Base-by-base conservation (phyloP, 768 basidiomycete genomes). In the Leccinellum rugosiceps region DNA sequence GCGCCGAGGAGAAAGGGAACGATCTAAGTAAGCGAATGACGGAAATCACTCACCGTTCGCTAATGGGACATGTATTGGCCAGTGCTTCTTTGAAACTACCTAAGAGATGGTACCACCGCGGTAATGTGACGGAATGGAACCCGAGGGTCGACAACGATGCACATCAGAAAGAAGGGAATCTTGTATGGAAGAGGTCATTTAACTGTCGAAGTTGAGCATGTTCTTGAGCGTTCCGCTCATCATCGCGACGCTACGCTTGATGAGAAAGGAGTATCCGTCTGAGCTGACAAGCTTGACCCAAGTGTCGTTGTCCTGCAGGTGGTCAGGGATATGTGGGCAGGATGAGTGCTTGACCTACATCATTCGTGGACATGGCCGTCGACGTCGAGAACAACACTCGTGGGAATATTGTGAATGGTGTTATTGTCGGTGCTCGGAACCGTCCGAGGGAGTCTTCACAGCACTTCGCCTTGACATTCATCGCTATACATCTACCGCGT, bases 221-320 rank as follows among this genome's bases (percentile, higher is more conserved):
- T 83, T 86, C 64, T 82, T 83, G 72, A 97, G 83, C 0, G 89
- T 94, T 10, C 88, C 92, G 63, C 93, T 94, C 13, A 80, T 79
- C 53, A 83, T 77, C 14, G 90, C 92, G 15, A 93, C 81, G 58
- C 83, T 89, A 35, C 90, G 81, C 51, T 80, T 81, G 50, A 95
- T 80, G 55, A 96, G 80, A 71, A 88, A 96, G 1, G 86, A 82
- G 70, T 85, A 92, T 0, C 92, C 92, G 62, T 96, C 93, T 2
- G 77, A 78, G 70, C 88, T 91, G 43, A 81, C 81, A 10, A 94
- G 77, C 35, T 87, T 81, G 31, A 94, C 84, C 90, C 90, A 94
- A 55, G 84, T 84, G 10, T 78, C 73, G 6, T 60, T 60, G 6
- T 65, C 61, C 59, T 72, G 56, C 15, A 34, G 3, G 41, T 19